These are phyloP conservation scores for Lactifluus echinatus DNA, from an alignment of 768 basidiomycete species.

Conservation along the genomic window DNA sequence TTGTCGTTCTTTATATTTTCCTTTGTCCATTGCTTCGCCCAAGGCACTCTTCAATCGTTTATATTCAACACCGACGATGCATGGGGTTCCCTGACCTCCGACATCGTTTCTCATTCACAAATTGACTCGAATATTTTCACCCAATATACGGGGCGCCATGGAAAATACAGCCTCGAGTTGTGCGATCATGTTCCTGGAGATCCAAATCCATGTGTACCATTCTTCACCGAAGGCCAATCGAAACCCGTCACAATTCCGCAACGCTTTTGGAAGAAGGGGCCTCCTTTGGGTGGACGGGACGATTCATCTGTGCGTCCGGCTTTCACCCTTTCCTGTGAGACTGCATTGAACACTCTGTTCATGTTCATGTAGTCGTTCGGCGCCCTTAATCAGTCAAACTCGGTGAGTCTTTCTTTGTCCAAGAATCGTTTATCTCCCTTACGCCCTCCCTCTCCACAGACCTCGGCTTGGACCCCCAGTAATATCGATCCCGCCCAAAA, in stretches of 20 bases:
- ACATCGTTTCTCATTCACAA: conserved; percentile 31
- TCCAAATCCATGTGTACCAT: conserved; percentile 7
- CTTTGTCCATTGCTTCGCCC: conserved; percentile 42
- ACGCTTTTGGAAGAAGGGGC: background rate
- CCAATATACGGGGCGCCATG: conserved; percentile 23
- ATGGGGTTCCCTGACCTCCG: conserved; percentile 30
- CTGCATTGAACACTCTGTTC: too few relatives aligned
- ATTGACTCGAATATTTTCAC: conserved; percentile 31
- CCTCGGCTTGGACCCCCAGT: background rate
- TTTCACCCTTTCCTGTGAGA: too few relatives aligned
- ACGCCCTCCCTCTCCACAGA: background rate
- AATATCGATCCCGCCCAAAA: background rate
- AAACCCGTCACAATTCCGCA: conserved; percentile 27
- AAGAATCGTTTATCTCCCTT: background rate
- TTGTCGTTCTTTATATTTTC: conserved; percentile 42
- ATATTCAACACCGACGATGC: conserved; percentile 39
- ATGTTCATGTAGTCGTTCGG: background rate
- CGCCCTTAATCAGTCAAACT: background rate
- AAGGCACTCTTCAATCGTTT: conserved; percentile 43
- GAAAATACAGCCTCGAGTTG: conserved; percentile 30
- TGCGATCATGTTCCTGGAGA: conserved; percentile 37
- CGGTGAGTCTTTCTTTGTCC: background rate
- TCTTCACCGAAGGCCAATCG: conserved; percentile 21
- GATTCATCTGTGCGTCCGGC: background rate
- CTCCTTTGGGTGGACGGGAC: background rate